phyloP scores from a whole-genome alignment of 768 basidiomycete genomes.

The Trichaptum fuscoviolaceum region DNA sequence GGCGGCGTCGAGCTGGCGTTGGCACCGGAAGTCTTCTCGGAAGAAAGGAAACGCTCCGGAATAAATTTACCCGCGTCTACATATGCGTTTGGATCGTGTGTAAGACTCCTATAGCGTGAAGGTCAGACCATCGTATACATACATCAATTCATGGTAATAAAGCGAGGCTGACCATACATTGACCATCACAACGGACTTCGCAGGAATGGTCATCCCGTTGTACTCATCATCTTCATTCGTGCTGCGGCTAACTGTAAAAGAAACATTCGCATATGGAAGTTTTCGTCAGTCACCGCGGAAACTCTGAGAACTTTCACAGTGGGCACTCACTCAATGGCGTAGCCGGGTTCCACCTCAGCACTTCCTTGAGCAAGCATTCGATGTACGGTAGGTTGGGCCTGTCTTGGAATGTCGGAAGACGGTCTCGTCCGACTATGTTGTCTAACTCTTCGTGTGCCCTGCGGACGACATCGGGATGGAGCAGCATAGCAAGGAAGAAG shows the following conservation, averaged over 20 bases:
- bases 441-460: not conserved
- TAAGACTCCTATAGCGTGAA: not conserved
- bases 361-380: slow-evolving; percentile 13
- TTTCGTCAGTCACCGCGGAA: no score
- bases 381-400: slow-evolving; percentile 12
- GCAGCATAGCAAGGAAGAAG: not conserved
- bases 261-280: no score
- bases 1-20: not conserved
- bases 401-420: slow-evolving; percentile 17
- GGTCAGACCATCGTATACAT: not conserved
- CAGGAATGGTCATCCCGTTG: slow-evolving; percentile 6
- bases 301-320: not conserved
- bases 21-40: not conserved
- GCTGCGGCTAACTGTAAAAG: not conserved
- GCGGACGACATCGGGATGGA: not conserved
- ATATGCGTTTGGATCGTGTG: slow-evolving; percentile 13
- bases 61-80: slow-evolving; percentile 12
- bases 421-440: not conserved
- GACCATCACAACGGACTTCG: slow-evolving; percentile 2
- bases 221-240: slow-evolving; percentile 7
- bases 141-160: not conserved
- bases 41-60: slow-evolving; percentile 17
- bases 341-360: slow-evolving; percentile 14
- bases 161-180: slow-evolving; percentile 1
- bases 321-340: slow-evolving; percentile 2